Evolutionary conservation across 208 protist species (phyloP).

Genomic region (Trypanosoma mega): DNA sequence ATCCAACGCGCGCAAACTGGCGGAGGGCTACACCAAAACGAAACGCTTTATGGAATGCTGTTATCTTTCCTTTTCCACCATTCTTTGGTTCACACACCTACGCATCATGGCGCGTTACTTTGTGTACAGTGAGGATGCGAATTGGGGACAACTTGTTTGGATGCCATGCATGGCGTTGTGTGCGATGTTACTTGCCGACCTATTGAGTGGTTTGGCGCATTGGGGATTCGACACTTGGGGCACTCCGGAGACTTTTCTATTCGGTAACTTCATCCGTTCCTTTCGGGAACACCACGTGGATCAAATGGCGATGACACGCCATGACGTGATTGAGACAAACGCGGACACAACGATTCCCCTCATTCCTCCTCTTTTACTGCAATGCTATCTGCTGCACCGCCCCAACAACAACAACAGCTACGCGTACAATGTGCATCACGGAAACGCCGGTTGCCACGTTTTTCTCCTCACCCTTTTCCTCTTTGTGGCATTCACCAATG

Average conservation of each 20-base stretch:
- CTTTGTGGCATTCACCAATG: conserved; percentile 90
- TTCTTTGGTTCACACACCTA: conserved; percentile 61
- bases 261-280: conserved; percentile 93
- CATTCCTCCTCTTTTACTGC: conserved; percentile 66
- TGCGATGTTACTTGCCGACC: conserved; percentile 88
- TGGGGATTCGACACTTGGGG: conserved; percentile 95
- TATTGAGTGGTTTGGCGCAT: conserved; percentile 91
- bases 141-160: conserved; percentile 64
- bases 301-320: conserved; percentile 89
- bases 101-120: conserved; percentile 73
- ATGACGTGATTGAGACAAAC: conserved; percentile 95
- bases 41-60: conserved; percentile 85
- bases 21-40: conserved; percentile 79
- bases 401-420: conserved; percentile 43
- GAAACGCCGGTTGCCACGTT: conserved; percentile 66
- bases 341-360: conserved; percentile 92
- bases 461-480: conserved; percentile 74
- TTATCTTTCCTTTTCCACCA: conserved; percentile 61
- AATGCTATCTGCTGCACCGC: conserved; percentile 41
- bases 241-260: conserved; percentile 80
- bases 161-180: conserved; percentile 54
- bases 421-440: conserved; percentile 50
- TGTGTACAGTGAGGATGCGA: conserved; percentile 52
- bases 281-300: conserved; percentile 95
- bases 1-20: conserved; percentile 75